A percentile compares a stretch with the other conserved stretches of the same genome.
These are phyloP conservation scores for Piromyces sp. DNA, from an alignment of 192 early-diverging fungal genomes.

Conservation along the genomic window DNA sequence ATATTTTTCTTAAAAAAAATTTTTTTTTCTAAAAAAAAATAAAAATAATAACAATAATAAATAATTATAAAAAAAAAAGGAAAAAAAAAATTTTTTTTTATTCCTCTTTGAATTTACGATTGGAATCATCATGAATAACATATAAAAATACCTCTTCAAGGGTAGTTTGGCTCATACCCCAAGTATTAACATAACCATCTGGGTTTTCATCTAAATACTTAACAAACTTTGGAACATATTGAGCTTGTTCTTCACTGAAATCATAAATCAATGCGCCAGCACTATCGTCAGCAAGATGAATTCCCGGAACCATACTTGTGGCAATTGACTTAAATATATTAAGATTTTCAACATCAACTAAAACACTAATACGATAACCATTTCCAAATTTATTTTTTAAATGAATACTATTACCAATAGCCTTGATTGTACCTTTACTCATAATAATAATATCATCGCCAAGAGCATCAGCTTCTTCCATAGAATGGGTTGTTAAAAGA, in stretches of 20 bases:
- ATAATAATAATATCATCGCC: constrained; percentile 49
- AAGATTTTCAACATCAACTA: not conserved
- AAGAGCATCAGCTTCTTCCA: constrained; percentile 53
- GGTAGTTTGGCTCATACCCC: constrained; percentile 1
- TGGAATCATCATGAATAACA: not conserved
- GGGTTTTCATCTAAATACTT: constrained; percentile 4
- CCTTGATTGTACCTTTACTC: constrained; percentile 38
- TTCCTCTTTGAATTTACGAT: not conserved
- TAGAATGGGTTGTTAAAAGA: constrained; percentile 51
- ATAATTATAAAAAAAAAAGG: no score
- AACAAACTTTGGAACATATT: constrained; percentile 1
- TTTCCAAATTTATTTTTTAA: constrained; percentile 57
- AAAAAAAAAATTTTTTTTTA: not conserved
- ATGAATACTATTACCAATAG: constrained; percentile 42
- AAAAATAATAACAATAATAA: no score
- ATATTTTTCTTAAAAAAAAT: no score
- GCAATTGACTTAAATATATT: not conserved
- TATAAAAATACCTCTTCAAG: not conserved
- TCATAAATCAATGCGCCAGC: constrained; percentile 4
- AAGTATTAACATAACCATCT: constrained; percentile 1
- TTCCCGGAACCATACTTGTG: not conserved
- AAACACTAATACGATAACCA: constrained; percentile 38
- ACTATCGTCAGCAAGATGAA: constrained; percentile 1
- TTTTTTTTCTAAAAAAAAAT: no score
- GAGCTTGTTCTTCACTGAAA: not conserved